phyloP scores from a whole-genome alignment of 805 yeast species.

The Kodamaea neixiangensis region DNA sequence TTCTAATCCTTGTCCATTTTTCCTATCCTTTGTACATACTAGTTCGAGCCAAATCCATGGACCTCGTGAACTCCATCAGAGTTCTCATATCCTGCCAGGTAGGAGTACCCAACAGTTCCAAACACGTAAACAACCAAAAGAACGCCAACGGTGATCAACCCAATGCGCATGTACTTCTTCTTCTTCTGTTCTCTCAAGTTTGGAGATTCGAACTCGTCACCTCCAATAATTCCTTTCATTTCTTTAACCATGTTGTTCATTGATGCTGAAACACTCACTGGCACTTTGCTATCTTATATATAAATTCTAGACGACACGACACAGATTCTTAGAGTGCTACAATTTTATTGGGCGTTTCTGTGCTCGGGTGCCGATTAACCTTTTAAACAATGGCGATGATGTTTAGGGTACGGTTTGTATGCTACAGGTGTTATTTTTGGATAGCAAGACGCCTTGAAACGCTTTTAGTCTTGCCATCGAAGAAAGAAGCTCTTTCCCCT shows the following conservation, averaged over 20 bases:
- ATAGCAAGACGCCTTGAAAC: not conserved
- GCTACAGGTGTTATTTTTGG: not conserved
- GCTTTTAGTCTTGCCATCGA: not conserved
- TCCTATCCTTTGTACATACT: not conserved
- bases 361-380: not conserved
- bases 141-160: conserved; percentile 12
- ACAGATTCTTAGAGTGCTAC: not conserved
- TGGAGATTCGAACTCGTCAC: not conserved
- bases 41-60: not conserved
- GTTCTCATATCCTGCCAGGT: conserved; percentile 6
- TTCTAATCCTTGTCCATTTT: not conserved
- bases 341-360: not conserved
- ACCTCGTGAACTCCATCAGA: not conserved
- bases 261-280: not conserved
- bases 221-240: conserved; percentile 1
- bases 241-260: not conserved
- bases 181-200: conserved; percentile 5
- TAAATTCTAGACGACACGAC: conserved; percentile 1
- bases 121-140: conserved; percentile 15
- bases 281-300: not conserved
- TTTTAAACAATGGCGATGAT: not conserved
- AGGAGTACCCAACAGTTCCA: conserved; percentile 16
- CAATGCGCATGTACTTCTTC: conserved; percentile 8
- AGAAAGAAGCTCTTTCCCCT: not conserved
- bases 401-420: not conserved